Base-by-base conservation (phyloP, 495 filamentous ascomycete genomes). In the Hypoxylon fragiforme region DNA sequence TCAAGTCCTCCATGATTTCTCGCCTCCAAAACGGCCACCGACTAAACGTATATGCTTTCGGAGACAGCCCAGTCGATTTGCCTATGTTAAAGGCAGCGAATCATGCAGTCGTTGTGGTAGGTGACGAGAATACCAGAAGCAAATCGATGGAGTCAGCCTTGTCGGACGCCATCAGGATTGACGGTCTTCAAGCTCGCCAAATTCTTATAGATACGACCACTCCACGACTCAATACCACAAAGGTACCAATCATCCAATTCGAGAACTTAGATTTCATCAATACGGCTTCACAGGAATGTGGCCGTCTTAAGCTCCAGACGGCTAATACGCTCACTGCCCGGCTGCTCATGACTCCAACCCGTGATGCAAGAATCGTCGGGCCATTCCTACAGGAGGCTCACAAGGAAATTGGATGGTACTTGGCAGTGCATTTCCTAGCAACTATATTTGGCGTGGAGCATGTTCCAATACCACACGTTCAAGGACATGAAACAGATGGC, bases 1-100 rank as follows among this genome's bases (percentile, higher is more conserved):
- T 83, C 21, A 89, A 87, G 66, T 72, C 62, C 3, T 65, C 50
- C 7, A 14, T 87, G 36, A 78, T 84, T 1, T 46, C 30, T 13
- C 70, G 57, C 44, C 60, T 87, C 19, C 62, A 65, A 46, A 22
- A 63, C 3, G 6, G 7, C 7, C 54, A 77, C 46, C 8, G 69
- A 0, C 32, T 73, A 19, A 68, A 76, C 37, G 77, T 85, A 16
- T 81, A 75, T 66, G 85, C 82, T 0, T 84, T 88, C 60, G 84
- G 86, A 45, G 83, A 87, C 56, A 83, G 84, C 61, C 73, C 74
- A 0, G 48, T 85, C 22, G 85, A 88, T 62, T 20, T 88, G 18
- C 64, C 68, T 12, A 88, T 88, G 85, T 43, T 87, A 16, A 44
- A 20, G 3, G 57, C 68, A 37, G 82, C 84, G 21, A 60, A 87